Conservation (phyloP, 148 eudicot genomes). For the Vaccinium darrowii region DNA sequence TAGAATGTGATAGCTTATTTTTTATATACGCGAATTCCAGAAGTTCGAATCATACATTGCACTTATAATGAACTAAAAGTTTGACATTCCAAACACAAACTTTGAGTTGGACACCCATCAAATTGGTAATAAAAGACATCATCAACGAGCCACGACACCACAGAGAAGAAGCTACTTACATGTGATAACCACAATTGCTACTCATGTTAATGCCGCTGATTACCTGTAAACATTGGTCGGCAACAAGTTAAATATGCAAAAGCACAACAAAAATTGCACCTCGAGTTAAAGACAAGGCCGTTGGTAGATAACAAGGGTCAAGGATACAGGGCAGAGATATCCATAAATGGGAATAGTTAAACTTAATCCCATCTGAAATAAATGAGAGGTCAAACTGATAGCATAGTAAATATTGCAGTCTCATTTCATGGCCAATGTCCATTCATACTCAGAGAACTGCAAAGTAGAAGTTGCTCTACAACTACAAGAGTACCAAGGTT, state of each 20-base stretch:
- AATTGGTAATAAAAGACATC: not conserved
- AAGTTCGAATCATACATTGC: not conserved
- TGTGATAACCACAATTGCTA: conserved; percentile 90
- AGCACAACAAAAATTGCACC: not conserved
- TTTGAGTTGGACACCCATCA: not conserved
- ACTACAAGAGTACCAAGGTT: not conserved
- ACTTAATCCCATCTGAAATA: not conserved
- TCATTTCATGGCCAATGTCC: not conserved
- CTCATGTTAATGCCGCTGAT: conserved; percentile 97
- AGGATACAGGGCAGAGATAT: not conserved
- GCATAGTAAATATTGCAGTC: not conserved
- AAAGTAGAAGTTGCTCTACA: conserved; percentile 2
- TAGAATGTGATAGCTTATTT: not conserved
- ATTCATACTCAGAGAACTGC: not conserved
- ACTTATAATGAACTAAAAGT: not conserved
- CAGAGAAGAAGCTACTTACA: conserved; percentile 48
- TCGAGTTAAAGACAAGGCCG: not conserved
- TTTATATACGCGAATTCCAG: not conserved
- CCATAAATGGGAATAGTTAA: not conserved
- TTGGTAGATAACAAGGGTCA: not conserved
- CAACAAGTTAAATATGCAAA: conserved; percentile 1
- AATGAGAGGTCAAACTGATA: not conserved
- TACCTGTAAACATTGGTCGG: conserved; percentile 48
- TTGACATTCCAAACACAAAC: not conserved
- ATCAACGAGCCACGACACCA: not conserved